Conservation (phyloP, 2,329 filamentous ascomycete species). For the Biscogniauxia mediterranea region DNA sequence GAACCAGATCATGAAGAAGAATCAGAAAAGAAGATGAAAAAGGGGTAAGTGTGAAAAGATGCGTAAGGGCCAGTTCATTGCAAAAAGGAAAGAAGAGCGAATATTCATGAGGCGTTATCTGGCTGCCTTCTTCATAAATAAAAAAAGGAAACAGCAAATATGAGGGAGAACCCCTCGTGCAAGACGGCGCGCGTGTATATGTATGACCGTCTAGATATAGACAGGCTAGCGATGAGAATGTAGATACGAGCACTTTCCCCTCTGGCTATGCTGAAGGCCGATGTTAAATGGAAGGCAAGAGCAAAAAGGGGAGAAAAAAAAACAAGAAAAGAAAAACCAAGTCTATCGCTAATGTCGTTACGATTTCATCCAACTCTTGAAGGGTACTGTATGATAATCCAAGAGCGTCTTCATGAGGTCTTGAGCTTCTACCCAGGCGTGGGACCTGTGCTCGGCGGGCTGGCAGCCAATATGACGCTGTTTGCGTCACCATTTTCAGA, state of each 20-base stretch:
- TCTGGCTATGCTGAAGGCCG: slow-evolving; percentile 2
- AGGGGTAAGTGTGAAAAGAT: no score
- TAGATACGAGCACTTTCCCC: not conserved
- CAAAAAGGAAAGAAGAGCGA: not conserved
- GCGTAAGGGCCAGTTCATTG: no score
- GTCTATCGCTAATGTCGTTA: not conserved
- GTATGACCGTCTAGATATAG: not conserved
- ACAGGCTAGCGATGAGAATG: not conserved
- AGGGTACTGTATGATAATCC: not conserved
- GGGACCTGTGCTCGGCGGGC: not conserved
- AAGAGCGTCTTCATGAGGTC: not conserved
- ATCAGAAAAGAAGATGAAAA: no score
- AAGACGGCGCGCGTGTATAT: not conserved
- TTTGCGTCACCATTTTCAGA: not conserved
- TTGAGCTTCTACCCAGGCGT: not conserved
- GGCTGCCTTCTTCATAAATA: not conserved
- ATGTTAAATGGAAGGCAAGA: not conserved
- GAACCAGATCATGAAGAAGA: not conserved
- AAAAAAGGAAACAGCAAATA: not conserved
- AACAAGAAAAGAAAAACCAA: not conserved
- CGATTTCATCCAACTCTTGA: not conserved
- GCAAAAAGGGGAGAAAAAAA: not conserved
- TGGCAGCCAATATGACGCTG: not conserved
- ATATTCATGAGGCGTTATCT: no score
- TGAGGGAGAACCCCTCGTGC: not conserved